phyloP scores from a whole-genome alignment of 352 stramenopile species.

The Pythium guiyangense region DNA sequence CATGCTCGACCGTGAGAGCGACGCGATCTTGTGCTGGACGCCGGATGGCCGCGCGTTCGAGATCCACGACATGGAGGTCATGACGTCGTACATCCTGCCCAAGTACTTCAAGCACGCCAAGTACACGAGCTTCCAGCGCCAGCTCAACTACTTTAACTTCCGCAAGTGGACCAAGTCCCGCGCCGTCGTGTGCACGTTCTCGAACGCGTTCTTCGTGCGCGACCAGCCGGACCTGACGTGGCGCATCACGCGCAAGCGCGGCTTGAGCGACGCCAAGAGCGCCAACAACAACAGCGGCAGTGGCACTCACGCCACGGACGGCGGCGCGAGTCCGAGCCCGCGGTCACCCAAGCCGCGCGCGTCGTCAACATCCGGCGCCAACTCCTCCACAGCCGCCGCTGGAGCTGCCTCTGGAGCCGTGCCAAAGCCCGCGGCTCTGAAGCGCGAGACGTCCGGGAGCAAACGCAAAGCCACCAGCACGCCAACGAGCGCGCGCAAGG shows the following conservation, averaged over 20 bases:
- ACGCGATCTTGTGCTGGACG: conserved; percentile 51
- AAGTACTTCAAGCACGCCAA: conserved; percentile 95
- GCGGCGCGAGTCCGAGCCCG: conserved; percentile 2
- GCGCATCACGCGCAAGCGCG: conserved; percentile 60
- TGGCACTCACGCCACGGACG: too few species aligned
- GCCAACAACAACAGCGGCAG: neutral
- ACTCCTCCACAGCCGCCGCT: too few species aligned
- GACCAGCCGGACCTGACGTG: conserved; percentile 61
- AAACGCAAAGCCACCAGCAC: conserved; percentile 8
- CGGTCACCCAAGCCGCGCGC: conserved; percentile 10
- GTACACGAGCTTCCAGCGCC: conserved; percentile 92
- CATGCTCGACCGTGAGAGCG: conserved; percentile 57
- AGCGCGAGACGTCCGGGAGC: conserved; percentile 8
- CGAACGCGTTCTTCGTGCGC: conserved; percentile 67
- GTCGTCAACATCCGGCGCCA: neutral
- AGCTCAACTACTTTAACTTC: conserved; percentile 95
- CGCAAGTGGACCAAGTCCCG: conserved; percentile 87
- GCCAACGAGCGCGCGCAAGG: neutral
- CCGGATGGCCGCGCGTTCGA: too few species aligned
- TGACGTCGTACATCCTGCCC: conserved; percentile 81
- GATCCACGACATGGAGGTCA: too few species aligned
- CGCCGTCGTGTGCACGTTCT: conserved; percentile 70
- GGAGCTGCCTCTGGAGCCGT: neutral
- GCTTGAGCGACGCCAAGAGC: conserved; percentile 15
- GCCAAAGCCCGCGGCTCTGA: neutral